Percentiles rank a stretch among this genome's conserved stretches.
Evolutionary conservation across 352 stramenopile species (phyloP).

Genomic region (Globisporangium recalcitrans): DNA sequence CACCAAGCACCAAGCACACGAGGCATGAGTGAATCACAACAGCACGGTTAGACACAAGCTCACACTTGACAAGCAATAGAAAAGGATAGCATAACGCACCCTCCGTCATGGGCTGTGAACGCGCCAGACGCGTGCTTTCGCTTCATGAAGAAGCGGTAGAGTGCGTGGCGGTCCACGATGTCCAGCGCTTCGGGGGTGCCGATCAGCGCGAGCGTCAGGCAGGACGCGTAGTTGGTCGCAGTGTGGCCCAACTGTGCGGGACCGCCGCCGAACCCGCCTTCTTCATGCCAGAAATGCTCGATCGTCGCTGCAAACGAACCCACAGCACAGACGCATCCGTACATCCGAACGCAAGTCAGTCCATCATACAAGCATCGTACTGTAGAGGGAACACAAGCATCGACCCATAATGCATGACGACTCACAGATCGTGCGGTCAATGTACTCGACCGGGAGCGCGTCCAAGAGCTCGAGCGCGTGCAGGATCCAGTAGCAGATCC

Average conservation of each 20-base stretch:
- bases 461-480: constrained; percentile 94
- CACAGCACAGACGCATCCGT: too few species aligned
- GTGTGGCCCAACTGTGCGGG: constrained; percentile 84
- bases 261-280: constrained; percentile 94
- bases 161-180: constrained; percentile 64
- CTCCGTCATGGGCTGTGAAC: constrained; percentile 97
- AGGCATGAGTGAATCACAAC: neutral
- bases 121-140: constrained; percentile 82
- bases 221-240: constrained; percentile 93
- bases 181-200: constrained; percentile 76
- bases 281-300: constrained; percentile 53
- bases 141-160: constrained; percentile 89
- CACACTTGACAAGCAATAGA: neutral
- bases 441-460: constrained; percentile 43
- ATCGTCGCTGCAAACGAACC: constrained; percentile 46
- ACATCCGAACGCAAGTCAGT: neutral
- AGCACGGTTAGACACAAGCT: too few species aligned
- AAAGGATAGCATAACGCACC: constrained; percentile 26
- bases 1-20: neutral
- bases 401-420: neutral
- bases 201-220: constrained; percentile 91
- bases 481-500: constrained; percentile 98
- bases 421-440: constrained; percentile 38
- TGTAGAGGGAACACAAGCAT: neutral
- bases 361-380: neutral